phyloP scores from a whole-genome alignment of 345 rosid species.

The Brassica incana region DNA sequence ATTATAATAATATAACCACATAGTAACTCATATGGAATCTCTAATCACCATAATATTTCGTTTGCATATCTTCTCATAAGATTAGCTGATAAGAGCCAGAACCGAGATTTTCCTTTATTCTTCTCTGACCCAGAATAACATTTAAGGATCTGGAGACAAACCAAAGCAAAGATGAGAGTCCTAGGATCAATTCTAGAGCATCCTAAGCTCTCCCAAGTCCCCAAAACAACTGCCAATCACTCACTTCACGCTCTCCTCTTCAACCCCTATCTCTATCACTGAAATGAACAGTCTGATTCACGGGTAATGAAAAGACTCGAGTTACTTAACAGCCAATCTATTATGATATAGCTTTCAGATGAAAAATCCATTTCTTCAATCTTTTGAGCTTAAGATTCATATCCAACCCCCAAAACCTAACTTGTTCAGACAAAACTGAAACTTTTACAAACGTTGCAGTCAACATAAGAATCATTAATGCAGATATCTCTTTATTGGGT shows the following conservation, averaged over 20 bases:
- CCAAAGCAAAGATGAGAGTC: not conserved
- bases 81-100: not conserved
- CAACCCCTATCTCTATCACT: not conserved
- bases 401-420: not conserved
- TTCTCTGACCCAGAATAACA: not conserved
- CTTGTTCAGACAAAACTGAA: not conserved
- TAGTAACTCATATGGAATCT: not conserved
- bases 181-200: not conserved
- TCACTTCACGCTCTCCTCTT: not conserved
- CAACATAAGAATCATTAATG: not conserved
- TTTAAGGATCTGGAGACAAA: not conserved
- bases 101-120: not conserved
- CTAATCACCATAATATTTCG: not conserved
- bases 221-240: not conserved
- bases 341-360: not conserved
- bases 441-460: not conserved
- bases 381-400: not conserved
- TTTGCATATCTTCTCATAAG: not conserved
- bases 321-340: not conserved
- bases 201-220: not conserved
- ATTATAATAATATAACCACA: not conserved
- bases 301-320: not conserved
- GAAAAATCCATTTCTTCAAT: not conserved
- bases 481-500: constrained; percentile 1
- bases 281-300: not conserved